phyloP scores from a whole-genome alignment of 768 basidiomycete genomes.

The Russula foetens region DNA sequence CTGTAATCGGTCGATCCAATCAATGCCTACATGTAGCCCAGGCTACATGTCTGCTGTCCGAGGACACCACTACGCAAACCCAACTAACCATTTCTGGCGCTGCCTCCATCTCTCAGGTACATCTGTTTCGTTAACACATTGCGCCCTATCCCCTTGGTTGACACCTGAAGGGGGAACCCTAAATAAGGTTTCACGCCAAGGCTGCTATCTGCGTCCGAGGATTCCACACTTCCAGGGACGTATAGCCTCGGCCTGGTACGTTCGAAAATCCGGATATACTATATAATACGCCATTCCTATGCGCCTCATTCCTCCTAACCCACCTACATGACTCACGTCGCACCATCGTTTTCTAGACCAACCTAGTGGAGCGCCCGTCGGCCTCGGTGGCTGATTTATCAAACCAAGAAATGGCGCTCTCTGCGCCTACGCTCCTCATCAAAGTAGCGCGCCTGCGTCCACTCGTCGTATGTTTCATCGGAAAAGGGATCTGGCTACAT shows the following conservation, averaged over 20 bases:
- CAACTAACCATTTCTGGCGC: conserved; percentile 77
- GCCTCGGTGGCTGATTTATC: conserved; percentile 53
- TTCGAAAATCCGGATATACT: conserved; percentile 2
- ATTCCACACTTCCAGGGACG: conserved; percentile 45
- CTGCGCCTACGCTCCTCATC: conserved; percentile 48
- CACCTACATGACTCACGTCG: neutral
- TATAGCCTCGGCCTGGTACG: conserved; percentile 63
- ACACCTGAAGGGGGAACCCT: neutral
- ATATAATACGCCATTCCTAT: no score
- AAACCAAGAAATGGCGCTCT: conserved; percentile 38
- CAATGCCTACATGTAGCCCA: conserved; percentile 40
- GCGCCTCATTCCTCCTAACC: neutral
- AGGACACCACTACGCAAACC: conserved; percentile 76
- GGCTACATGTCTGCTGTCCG: conserved; percentile 57
- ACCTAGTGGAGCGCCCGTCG: conserved; percentile 65
- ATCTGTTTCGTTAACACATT: neutral
- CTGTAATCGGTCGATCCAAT: neutral
- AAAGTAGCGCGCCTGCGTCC: conserved; percentile 56
- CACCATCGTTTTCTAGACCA: conserved; percentile 43
- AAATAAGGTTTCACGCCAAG: conserved; percentile 49
- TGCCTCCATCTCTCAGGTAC: conserved; percentile 61
- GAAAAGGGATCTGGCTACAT: conserved; percentile 53
- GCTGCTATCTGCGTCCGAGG: conserved; percentile 48
- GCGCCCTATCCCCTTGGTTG: neutral
- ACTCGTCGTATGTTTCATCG: conserved; percentile 68